Conservation (phyloP, 805 yeast species). For the Jamesozyma rosinii region DNA sequence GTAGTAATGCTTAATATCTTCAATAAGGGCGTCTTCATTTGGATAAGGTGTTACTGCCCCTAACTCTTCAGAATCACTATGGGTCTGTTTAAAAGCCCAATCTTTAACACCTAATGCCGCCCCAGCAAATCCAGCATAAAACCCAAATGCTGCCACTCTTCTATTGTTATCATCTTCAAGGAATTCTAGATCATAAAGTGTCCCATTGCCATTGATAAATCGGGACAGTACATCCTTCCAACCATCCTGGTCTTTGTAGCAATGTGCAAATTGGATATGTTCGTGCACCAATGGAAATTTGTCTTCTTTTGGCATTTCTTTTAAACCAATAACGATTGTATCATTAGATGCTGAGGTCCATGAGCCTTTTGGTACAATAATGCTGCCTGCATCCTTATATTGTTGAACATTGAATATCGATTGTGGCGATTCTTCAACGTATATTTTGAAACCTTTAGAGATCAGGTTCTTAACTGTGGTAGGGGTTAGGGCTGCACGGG, state of each 20-base stretch:
- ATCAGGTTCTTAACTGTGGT: conserved; percentile 72
- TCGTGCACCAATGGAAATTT: conserved; percentile 89
- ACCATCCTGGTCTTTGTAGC: conserved; percentile 95
- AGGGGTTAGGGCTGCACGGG: conserved; percentile 95
- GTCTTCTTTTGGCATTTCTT: conserved; percentile 86
- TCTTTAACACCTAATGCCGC: conserved; percentile 93
- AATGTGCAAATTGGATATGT: conserved; percentile 97
- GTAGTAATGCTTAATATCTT: conserved; percentile 56
- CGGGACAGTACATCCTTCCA: conserved; percentile 87
- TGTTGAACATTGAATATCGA: conserved; percentile 72
- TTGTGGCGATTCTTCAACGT: conserved; percentile 79
- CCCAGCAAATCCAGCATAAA: conserved; percentile 99
- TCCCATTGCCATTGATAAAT: conserved; percentile 87
- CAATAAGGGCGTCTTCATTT: conserved; percentile 64
- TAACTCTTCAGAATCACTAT: conserved; percentile 56
- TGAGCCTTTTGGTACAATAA: conserved; percentile 83
- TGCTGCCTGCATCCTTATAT: conserved; percentile 73
- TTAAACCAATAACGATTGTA: conserved; percentile 83
- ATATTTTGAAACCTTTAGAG: conserved; percentile 81
- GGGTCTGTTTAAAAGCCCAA: conserved; percentile 86
- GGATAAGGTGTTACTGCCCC: conserved; percentile 77
- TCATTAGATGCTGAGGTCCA: conserved; percentile 90
- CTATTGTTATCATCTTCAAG: conserved; percentile 90
- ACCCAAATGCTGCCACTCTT: conserved; percentile 99
- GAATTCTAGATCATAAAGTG: conserved; percentile 87